Conservation (phyloP, 2,329 filamentous ascomycete genomes). For the Penicillium italicum region DNA sequence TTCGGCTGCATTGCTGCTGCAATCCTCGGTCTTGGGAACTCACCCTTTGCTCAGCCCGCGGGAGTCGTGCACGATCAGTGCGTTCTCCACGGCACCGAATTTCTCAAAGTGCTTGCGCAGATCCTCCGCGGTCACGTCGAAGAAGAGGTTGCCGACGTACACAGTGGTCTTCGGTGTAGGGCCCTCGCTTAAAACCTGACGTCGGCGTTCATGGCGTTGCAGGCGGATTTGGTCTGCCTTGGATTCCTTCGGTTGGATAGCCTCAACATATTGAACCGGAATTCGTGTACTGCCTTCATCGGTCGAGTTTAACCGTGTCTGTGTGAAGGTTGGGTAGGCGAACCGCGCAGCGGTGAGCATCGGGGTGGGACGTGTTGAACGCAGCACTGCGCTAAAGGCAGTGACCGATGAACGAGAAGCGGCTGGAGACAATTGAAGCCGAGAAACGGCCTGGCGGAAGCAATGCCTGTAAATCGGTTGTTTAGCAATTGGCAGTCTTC, state of each 20-base stretch:
- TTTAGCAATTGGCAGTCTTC: constrained; percentile 3
- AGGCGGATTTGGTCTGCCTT: background rate
- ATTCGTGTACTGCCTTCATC: background rate
- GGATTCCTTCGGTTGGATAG: background rate
- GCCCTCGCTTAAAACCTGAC: background rate
- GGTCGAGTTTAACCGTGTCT: constrained; percentile 18
- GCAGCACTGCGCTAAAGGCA: constrained; percentile 36
- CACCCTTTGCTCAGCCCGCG: constrained; percentile 68
- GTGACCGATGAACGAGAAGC: constrained; percentile 32
- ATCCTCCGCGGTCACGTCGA: constrained; percentile 61
- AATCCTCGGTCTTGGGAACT: constrained; percentile 15
- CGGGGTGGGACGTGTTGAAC: constrained; percentile 24
- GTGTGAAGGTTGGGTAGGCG: constrained; percentile 5
- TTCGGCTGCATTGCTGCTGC: background rate
- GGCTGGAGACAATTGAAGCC: constrained; percentile 48
- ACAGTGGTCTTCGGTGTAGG: constrained; percentile 47
- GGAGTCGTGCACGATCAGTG: constrained; percentile 58
- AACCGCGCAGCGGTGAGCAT: constrained; percentile 32
- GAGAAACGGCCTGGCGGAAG: constrained; percentile 56
- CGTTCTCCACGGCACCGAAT: constrained; percentile 54
- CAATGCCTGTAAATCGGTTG: constrained; percentile 47
- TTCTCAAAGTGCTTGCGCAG: constrained; percentile 57
- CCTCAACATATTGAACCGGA: background rate
- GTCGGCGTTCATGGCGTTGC: background rate
- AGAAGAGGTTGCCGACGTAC: constrained; percentile 68